Evolutionary conservation across 805 yeast species (phyloP).

Genomic region (Ogataea kodamae): DNA sequence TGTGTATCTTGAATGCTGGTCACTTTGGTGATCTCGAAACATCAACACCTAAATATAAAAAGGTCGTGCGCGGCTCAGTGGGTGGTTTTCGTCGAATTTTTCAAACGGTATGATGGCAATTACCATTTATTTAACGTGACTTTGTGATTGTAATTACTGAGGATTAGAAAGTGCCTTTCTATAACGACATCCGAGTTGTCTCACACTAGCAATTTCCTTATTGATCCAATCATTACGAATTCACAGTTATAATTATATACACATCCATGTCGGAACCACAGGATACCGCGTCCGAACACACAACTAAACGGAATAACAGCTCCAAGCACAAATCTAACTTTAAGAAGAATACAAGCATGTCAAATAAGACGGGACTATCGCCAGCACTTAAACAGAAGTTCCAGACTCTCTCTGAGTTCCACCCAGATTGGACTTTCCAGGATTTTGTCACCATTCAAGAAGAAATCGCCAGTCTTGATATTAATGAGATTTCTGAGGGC

Average conservation of each 20-base stretch:
- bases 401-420: constrained; percentile 70
- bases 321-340: constrained; percentile 42
- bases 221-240: constrained; percentile 11
- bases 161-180: constrained; percentile 9
- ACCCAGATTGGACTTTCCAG: constrained; percentile 91
- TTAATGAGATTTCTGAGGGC: constrained; percentile 78
- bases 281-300: constrained; percentile 23
- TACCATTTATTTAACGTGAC: constrained; percentile 14
- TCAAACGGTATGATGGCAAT: constrained; percentile 19
- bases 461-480: constrained; percentile 63
- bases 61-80: constrained; percentile 12
- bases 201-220: constrained; percentile 8
- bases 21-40: neutral
- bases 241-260: constrained; percentile 7
- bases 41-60: no score
- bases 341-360: constrained; percentile 37
- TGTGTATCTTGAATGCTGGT: neutral
- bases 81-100: constrained; percentile 22
- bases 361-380: constrained; percentile 16
- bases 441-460: constrained; percentile 73
- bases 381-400: constrained; percentile 38
- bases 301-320: constrained; percentile 21
- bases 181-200: constrained; percentile 5
- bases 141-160: constrained; percentile 10
- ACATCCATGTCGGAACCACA: constrained; percentile 32